Percentiles rank a stretch among this genome's conserved stretches.
Evolutionary conservation across 1,139 yeast genomes (phyloP).

Genomic region (Nakaseomyces delphensis): DNA sequence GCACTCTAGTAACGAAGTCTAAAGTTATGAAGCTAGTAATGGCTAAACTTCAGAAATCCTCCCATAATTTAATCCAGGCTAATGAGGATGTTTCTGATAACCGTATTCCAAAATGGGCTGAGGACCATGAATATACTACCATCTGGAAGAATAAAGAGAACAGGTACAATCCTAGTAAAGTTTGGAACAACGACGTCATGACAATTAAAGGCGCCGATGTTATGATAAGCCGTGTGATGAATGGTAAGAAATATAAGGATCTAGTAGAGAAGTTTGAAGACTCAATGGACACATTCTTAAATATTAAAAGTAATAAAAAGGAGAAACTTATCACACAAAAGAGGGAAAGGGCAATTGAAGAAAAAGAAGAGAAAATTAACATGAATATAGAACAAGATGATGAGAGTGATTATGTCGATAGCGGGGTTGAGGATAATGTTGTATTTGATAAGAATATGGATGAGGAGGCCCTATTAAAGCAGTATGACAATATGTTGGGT

Average conservation of each 20-base stretch:
- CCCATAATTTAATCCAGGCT: constrained; percentile 11
- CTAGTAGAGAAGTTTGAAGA: constrained; percentile 44
- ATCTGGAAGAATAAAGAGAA: constrained; percentile 26
- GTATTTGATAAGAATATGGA: constrained; percentile 26
- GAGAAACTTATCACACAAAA: constrained; percentile 4
- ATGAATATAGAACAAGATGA: constrained; percentile 22
- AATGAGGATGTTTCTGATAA: constrained; percentile 10
- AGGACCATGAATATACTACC: constrained; percentile 19
- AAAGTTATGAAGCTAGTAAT: constrained; percentile 28
- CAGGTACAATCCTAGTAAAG: constrained; percentile 38
- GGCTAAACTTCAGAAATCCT: constrained; percentile 11
- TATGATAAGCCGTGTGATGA: constrained; percentile 42
- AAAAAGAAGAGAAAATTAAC: constrained; percentile 21
- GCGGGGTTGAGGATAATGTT: constrained; percentile 23
- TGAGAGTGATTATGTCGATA: constrained; percentile 17
- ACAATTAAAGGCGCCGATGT: constrained; percentile 35
- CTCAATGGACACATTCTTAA: constrained; percentile 53
- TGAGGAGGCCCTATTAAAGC: constrained; percentile 15
- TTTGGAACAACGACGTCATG: constrained; percentile 43
- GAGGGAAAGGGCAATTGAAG: constrained; percentile 2
- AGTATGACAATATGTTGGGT: constrained; percentile 47
- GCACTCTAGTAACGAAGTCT: constrained; percentile 26
- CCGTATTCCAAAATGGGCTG: constrained; percentile 25
- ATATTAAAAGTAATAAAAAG: constrained; percentile 41
- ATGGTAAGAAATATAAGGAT: constrained; percentile 43